Evolutionary conservation across 352 stramenopile species (phyloP).

Genomic region (Peronospora farinosa): DNA sequence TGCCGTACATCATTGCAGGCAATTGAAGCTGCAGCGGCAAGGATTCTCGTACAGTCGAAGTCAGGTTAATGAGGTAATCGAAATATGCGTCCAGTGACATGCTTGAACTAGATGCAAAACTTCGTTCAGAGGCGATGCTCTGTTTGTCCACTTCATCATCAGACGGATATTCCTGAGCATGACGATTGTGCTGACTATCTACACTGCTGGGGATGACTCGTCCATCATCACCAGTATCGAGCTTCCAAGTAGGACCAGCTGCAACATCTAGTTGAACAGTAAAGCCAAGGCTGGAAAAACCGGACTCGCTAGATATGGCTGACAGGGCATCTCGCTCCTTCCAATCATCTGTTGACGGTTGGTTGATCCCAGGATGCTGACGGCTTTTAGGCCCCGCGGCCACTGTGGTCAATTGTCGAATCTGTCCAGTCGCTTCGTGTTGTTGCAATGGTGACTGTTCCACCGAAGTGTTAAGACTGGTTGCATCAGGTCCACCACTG

Average conservation of each 20-base stretch:
- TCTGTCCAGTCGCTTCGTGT: constrained; percentile 1
- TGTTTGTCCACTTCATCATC: constrained; percentile 16
- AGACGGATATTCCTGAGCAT: neutral
- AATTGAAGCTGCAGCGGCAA: constrained; percentile 45
- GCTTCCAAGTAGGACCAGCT: constrained; percentile 22
- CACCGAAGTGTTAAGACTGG: constrained; percentile 6
- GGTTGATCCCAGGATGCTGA: neutral
- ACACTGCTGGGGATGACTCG: neutral
- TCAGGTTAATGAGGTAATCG: constrained; percentile 49
- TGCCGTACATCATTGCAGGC: constrained; percentile 25
- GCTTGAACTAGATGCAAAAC: constrained; percentile 41
- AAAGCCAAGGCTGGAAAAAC: constrained; percentile 46
- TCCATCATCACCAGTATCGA: constrained; percentile 7
- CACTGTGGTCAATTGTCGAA: neutral
- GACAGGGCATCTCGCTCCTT: constrained; percentile 8
- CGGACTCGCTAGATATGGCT: constrained; percentile 31
- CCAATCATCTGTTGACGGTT: neutral
- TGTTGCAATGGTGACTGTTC: neutral
- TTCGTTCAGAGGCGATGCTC: constrained; percentile 16
- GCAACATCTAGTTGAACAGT: constrained; percentile 37
- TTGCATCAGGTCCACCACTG: constrained; percentile 6
- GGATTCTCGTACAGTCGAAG: constrained; percentile 29
- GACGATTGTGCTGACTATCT: neutral
- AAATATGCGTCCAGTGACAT: constrained; percentile 40
- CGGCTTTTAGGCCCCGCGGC: neutral